Conservation (phyloP, 2,329 filamentous ascomycete genomes). For the Didymellaceae sp. region DNA sequence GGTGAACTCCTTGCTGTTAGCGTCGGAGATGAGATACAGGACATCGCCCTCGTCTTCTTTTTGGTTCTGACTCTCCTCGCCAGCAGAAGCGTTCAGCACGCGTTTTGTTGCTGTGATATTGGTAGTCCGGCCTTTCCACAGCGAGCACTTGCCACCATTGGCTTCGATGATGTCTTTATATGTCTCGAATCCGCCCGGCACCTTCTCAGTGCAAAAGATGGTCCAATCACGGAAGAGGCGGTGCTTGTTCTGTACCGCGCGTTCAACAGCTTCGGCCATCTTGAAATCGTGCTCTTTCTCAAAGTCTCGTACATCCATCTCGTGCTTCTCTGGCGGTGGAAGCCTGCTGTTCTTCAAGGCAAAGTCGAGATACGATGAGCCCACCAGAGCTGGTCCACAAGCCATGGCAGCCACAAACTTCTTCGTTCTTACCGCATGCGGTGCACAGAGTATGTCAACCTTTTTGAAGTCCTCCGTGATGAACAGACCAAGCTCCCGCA, state of each 20-base stretch:
- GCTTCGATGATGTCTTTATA: constrained; percentile 85
- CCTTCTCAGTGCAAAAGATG: constrained; percentile 82
- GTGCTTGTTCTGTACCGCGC: constrained; percentile 78
- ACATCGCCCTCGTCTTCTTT: constrained; percentile 62
- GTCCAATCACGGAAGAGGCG: constrained; percentile 76
- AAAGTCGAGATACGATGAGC: constrained; percentile 77
- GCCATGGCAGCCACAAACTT: constrained; percentile 93
- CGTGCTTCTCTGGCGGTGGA: constrained; percentile 68
- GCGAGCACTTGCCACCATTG: constrained; percentile 83
- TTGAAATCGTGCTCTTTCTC: constrained; percentile 75
- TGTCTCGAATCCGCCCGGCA: constrained; percentile 81
- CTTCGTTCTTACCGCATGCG: constrained; percentile 83
- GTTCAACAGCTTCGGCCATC: constrained; percentile 69
- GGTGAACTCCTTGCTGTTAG: constrained; percentile 68
- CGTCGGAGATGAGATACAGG: constrained; percentile 81
- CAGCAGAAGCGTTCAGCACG: constrained; percentile 27
- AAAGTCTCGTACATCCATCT: constrained; percentile 72
- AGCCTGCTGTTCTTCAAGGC: constrained; percentile 73
- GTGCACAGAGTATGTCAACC: constrained; percentile 87
- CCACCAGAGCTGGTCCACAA: constrained; percentile 77
- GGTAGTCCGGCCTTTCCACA: constrained; percentile 77
- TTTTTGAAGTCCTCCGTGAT: constrained; percentile 76
- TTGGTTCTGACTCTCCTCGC: constrained; percentile 61
- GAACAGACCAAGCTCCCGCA: constrained; percentile 82
- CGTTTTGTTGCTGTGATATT: constrained; percentile 62